Base-by-base conservation (phyloP, 768 basidiomycete genomes). In the Agaricus subrufescens region DNA sequence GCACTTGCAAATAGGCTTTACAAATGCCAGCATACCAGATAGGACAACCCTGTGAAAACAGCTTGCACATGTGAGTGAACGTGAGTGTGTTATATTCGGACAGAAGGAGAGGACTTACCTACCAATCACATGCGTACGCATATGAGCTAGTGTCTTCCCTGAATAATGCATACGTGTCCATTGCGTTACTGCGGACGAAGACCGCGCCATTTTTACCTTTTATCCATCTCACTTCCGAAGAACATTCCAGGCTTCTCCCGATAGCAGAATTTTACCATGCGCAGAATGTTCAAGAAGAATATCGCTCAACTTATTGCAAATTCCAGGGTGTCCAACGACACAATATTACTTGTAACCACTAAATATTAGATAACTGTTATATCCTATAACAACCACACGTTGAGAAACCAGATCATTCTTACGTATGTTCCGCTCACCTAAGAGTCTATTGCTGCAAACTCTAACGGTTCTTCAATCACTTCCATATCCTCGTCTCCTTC, bases 401-500 rank as follows among this genome's bases (percentile, higher is more conserved):
- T n/a, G 40, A 26, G 25, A 10, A 39, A 11, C 3, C 23, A n/a
- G 2, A 11, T 19, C 29, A 5, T 12, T n/a, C 34, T 31, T 39
- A n/a, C 12, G 14, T 4, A 39, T 39, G 9, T 25, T 14, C 14
- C 46, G 15, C 47, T 49, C 54, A 56, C 38, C 47, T 49, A 56
- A 49, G 3, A 23, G 40, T 31, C 42, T 9, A n/a, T 11, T 19
- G 34, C 6, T 23, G 9, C 23, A 40, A 19, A 11, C n/a, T 49
- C 37, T 19, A 60, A 14, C 50, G 65, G 63, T 34, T 65, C 63
- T 47, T 62, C 63, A 45, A 65, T 53, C 23, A 55, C 50, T 26
- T 38, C 60, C n/a, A 66, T 67, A 53, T 74, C 74, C 34, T 71
- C 73, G 27, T 66, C 79, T 30, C 73, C 78, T 48, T 81, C 82